phyloP scores from a whole-genome alignment of 805 yeast genomes.

The Candida odintsovae region DNA sequence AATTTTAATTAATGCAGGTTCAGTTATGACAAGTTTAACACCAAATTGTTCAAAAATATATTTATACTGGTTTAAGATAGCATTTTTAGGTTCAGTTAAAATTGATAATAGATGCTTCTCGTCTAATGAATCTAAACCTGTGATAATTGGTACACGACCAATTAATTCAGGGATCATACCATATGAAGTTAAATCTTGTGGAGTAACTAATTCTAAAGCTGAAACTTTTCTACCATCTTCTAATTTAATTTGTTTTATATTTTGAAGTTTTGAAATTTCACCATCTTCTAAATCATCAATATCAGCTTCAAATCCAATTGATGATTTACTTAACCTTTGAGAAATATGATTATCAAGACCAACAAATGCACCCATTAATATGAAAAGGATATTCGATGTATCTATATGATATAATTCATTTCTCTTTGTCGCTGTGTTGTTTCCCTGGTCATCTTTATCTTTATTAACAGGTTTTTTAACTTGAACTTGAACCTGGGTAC shows the following conservation, averaged over 20 bases:
- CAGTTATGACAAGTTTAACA: slow-evolving; percentile 43
- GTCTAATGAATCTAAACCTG: slow-evolving; percentile 42
- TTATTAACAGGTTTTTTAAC: slow-evolving; percentile 37
- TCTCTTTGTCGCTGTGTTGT: slow-evolving; percentile 27
- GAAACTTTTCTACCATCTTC: slow-evolving; percentile 32
- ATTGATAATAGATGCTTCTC: slow-evolving; percentile 42
- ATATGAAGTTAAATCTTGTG: slow-evolving; percentile 44
- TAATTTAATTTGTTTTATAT: slow-evolving; percentile 31
- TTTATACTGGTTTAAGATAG: slow-evolving; percentile 46
- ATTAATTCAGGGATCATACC: slow-evolving; percentile 57
- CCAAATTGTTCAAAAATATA: slow-evolving; percentile 49
- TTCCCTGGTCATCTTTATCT: slow-evolving; percentile 24
- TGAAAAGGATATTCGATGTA: slow-evolving; percentile 50
- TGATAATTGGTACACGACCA: slow-evolving; percentile 52
- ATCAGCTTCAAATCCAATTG: slow-evolving; percentile 22
- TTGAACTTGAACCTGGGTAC: slow-evolving; percentile 43
- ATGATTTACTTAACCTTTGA: slow-evolving; percentile 29
- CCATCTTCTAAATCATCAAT: slow-evolving; percentile 3
- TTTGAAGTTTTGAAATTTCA: slow-evolving; percentile 15
- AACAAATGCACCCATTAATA: slow-evolving; percentile 58
- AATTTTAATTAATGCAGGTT: slow-evolving; percentile 40
- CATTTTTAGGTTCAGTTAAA: slow-evolving; percentile 49
- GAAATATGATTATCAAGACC: slow-evolving; percentile 47
- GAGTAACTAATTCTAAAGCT: slow-evolving; percentile 40
- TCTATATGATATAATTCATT: slow-evolving; percentile 43